Conservation (phyloP, 139 green algal genomes). For the Picochlorum sp. region DNA sequence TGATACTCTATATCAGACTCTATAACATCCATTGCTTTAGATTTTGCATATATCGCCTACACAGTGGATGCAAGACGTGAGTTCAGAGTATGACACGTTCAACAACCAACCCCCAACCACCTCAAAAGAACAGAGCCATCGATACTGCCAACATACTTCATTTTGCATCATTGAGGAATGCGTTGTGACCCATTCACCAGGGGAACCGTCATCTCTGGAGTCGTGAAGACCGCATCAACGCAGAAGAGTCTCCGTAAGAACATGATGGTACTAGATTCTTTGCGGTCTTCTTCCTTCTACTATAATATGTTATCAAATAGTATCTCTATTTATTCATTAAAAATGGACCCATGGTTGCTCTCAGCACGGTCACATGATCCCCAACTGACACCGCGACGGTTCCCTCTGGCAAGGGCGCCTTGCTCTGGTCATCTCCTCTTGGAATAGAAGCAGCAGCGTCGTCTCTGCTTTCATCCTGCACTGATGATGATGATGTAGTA, state of each 20-base stretch:
- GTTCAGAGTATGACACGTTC: neutral
- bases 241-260: neutral
- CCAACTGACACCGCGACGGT: conserved; percentile 3
- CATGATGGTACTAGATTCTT: neutral
- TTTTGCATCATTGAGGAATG: conserved; percentile 1
- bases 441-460: no score
- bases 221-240: neutral
- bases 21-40: conserved; percentile 19
- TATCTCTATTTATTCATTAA: no score
- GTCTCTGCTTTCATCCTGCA: no score
- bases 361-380: no score
- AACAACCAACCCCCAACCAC: neutral
- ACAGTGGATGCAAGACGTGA: neutral
- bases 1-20: conserved; percentile 23
- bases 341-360: no score
- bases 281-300: no score
- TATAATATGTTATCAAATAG: no score
- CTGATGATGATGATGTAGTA: no score
- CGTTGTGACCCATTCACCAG: neutral
- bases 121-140: neutral
- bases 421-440: no score
- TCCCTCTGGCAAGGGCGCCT: no score
- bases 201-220: no score
- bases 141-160: neutral
- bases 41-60: conserved; percentile 4